phyloP scores from a whole-genome alignment of 2,329 filamentous ascomycete species.

The Penicillium sclerotiorum region DNA sequence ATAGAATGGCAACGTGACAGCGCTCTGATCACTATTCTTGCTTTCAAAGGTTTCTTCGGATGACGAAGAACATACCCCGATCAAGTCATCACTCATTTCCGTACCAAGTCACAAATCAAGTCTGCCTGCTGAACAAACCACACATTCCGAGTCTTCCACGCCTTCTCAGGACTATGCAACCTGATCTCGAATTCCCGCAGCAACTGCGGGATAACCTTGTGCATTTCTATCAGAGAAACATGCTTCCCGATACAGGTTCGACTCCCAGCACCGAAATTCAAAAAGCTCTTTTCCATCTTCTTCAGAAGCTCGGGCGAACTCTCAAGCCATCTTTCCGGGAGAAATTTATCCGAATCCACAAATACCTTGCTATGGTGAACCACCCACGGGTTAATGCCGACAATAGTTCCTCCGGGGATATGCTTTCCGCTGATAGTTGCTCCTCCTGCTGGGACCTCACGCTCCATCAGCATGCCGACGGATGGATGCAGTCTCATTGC shows the following conservation, averaged over 20 bases:
- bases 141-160: slow-evolving; percentile 17
- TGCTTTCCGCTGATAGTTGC: slow-evolving; percentile 31
- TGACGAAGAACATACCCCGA: no score
- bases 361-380: slow-evolving; percentile 48
- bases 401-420: slow-evolving; percentile 42
- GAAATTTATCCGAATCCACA: slow-evolving; percentile 43
- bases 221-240: slow-evolving; percentile 37
- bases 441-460: slow-evolving; percentile 36
- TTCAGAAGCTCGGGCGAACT: slow-evolving; percentile 26
- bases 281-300: slow-evolving; percentile 34
- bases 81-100: not conserved
- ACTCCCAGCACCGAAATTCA: slow-evolving; percentile 35
- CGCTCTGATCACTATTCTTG: no score
- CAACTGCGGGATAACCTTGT: slow-evolving; percentile 35
- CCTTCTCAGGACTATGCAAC: slow-evolving; percentile 7
- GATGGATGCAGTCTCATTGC: slow-evolving; percentile 41
- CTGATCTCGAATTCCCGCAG: slow-evolving; percentile 24
- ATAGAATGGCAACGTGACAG: no score
- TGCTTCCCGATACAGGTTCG: slow-evolving; percentile 37
- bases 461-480: slow-evolving; percentile 37
- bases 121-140: slow-evolving; percentile 24
- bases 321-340: slow-evolving; percentile 51
- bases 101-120: not conserved
- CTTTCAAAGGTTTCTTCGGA: no score
- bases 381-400: slow-evolving; percentile 51